Base-by-base conservation (phyloP, 331 rosid species). In the Erythrophleum ivorense region DNA sequence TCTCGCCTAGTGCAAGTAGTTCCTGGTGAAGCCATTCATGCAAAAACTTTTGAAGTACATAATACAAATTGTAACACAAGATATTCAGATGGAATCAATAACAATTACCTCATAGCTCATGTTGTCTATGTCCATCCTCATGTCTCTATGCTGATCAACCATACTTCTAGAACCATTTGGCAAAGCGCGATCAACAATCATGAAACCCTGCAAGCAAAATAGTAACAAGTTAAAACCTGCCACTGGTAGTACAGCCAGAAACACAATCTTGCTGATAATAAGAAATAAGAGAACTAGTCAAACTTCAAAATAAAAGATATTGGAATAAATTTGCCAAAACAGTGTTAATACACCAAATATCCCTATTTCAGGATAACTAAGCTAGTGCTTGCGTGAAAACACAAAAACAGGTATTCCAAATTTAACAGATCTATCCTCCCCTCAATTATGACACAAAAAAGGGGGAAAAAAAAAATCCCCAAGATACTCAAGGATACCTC, bases 101-200 rank as follows among this genome's bases (percentile, higher is more conserved):
- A 41, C 5, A 6, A 68, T 58, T 70, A 89, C 93, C 93, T 89
- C 93, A 12, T 89, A 89, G 83, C 88, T 77, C 93, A 89, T 85
- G 79, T 80, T 84, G 82, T 89, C 93, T 46, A 84, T 68, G 80
- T 89, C 93, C 75, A 89, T 85, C 81, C 91, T 85, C 93, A 89
- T 76, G 41, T 89, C 89, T 73, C 89, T 87, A 67, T 89, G 91
- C 85, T 85, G 89, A 78, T 89, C 91, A 63, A 77, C 73, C 87
- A 85, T 71, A 81, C 55, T 89, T 85, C 97, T 91, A 73, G 98
- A 83, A 63, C 91, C 97, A 87, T 86, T 80, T 34, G 85, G 65
- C 74, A 87, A 65, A 9, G 92, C 78, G 3, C 93, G 95, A 64
- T 94, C 97, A 71, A 86, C 91, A 78, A 87, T 65, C 95, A 90